Evolutionary conservation across 768 basidiomycete species (phyloP).

Genomic region (Austroboletus eburneus): DNA sequence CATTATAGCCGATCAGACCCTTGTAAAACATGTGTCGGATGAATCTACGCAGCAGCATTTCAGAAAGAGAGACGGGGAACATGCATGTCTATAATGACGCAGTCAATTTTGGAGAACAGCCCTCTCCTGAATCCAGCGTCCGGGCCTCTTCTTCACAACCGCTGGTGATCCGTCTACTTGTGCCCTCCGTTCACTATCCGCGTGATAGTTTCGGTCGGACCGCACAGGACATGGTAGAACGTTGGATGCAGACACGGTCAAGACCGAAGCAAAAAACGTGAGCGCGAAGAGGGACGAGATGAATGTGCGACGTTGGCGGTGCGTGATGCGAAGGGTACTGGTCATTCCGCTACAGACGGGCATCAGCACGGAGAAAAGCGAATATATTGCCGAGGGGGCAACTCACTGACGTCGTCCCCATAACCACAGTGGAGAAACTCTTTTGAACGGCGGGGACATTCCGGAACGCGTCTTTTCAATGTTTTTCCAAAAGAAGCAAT

Average conservation of each 20-base stretch:
- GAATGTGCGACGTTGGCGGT: constrained; percentile 60
- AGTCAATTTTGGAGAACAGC: constrained; percentile 14
- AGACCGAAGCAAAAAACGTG: constrained; percentile 72
- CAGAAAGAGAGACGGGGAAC: too few species aligned
- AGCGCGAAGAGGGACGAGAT: constrained; percentile 76
- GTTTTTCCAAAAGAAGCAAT: too few species aligned
- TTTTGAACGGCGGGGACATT: neutral
- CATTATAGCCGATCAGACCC: constrained; percentile 15
- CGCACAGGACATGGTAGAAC: constrained; percentile 80
- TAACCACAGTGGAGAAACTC: constrained; percentile 12
- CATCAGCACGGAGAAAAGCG: constrained; percentile 37
- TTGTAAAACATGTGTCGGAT: neutral
- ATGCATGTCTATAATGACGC: neutral
- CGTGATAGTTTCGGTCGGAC: constrained; percentile 50
- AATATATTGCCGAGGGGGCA: neutral
- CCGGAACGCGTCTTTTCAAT: too few species aligned
- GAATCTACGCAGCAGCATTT: neutral
- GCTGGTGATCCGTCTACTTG: constrained; percentile 27
- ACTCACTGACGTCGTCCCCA: constrained; percentile 26
- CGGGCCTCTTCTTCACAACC: constrained; percentile 59
- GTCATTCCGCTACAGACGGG: constrained; percentile 57
- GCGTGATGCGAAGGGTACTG: constrained; percentile 55
- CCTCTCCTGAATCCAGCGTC: constrained; percentile 82
- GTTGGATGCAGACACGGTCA: constrained; percentile 78
- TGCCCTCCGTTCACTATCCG: constrained; percentile 44